Conservation (phyloP, 345 rosid species). For the Lenwebbia sp. region DNA sequence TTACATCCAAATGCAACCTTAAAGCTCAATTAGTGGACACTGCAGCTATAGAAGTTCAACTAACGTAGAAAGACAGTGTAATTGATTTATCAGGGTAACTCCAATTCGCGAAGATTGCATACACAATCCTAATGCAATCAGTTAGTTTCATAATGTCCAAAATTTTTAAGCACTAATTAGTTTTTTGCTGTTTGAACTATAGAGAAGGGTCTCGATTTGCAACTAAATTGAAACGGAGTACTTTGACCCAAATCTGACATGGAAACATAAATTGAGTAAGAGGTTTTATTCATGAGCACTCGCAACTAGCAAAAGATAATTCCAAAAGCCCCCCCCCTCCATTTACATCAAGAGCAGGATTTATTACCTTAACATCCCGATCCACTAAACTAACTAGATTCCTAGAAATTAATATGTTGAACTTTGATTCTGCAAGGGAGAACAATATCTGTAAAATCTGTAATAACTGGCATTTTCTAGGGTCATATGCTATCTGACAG, state of each 20-base stretch:
- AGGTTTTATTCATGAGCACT: background rate
- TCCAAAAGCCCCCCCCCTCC: too few relatives aligned
- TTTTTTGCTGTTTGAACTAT: background rate
- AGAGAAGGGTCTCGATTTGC: background rate
- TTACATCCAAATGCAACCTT: background rate
- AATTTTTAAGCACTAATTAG: background rate
- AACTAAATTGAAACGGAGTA: background rate
- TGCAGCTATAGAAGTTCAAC: background rate
- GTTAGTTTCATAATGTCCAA: background rate
- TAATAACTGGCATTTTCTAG: too few relatives aligned
- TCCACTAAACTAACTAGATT: too few relatives aligned
- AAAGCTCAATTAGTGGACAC: background rate
- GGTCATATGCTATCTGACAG: too few relatives aligned
- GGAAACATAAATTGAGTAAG: background rate
- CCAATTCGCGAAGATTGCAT: background rate
- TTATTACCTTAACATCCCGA: too few relatives aligned
- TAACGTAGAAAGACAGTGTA: background rate
- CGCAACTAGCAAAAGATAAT: too few relatives aligned
- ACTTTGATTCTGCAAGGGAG: too few relatives aligned
- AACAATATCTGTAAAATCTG: too few relatives aligned
- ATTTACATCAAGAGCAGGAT: too few relatives aligned
- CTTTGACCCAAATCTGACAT: background rate
- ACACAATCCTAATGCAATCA: background rate
- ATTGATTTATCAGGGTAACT: background rate
- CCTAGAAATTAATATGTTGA: too few relatives aligned